Evolutionary conservation across 768 basidiomycete species (phyloP).

Genomic region (Strobilomyces echinocephalus): DNA sequence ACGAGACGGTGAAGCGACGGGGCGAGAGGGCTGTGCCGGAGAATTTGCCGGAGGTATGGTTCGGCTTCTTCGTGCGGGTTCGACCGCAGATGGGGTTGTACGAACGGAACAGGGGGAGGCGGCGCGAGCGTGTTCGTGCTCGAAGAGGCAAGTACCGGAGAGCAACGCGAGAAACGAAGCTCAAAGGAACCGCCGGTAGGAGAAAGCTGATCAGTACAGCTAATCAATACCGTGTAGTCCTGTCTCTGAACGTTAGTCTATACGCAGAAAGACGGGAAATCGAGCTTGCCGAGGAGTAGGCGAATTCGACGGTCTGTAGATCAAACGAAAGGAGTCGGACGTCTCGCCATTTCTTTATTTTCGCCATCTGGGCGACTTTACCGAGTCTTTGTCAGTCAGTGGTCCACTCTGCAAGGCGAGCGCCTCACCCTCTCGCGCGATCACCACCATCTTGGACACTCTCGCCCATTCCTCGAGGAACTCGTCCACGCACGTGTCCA

Average conservation of each 20-base stretch:
- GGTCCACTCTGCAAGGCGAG: not conserved
- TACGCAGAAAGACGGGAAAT: not conserved
- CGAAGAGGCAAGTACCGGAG: conserved; percentile 5
- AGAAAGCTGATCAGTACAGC: conserved; percentile 71
- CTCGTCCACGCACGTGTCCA: conserved; percentile 84
- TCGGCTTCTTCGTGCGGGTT: conserved; percentile 82
- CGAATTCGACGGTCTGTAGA: conserved; percentile 87
- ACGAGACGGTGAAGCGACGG: conserved; percentile 64
- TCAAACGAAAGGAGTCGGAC: conserved; percentile 86
- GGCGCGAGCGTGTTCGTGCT: conserved; percentile 21
- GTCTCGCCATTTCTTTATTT: conserved; percentile 64
- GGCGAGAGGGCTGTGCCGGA: conserved; percentile 65
- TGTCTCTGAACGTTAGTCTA: conserved; percentile 20
- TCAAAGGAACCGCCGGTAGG: conserved; percentile 66
- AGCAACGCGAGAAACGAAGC: conserved; percentile 61
- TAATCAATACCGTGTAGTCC: conserved; percentile 76
- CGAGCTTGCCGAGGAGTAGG: conserved; percentile 56
- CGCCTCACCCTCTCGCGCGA: conserved; percentile 77
- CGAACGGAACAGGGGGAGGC: conserved; percentile 31
- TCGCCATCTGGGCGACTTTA: conserved; percentile 79
- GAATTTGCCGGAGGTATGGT: conserved; percentile 63
- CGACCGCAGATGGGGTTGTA: conserved; percentile 19
- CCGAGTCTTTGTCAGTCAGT: not conserved
- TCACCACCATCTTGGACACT: conserved; percentile 90
- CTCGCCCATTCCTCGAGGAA: conserved; percentile 91